Base-by-base conservation (phyloP, 2,329 filamentous ascomycete species). In the Talaromyces marneffei region DNA sequence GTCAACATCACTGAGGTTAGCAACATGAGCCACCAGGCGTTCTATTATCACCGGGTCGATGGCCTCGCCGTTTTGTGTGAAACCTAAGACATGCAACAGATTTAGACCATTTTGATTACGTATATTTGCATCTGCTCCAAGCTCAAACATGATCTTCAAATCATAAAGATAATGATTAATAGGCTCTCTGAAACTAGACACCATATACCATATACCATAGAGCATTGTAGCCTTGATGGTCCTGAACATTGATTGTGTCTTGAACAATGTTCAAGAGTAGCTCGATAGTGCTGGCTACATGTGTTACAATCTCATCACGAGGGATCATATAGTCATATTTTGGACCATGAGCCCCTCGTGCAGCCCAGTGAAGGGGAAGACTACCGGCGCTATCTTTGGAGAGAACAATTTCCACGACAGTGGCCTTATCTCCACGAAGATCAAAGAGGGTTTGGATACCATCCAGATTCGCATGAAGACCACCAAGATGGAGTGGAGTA, bases 311-410 rank as follows among this genome's bases (percentile, higher is more conserved):
- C 50, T 61, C 10, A 29, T 61, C 48, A 8, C 44, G 40, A 29
- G 40, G 59, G 25, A 61, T 52, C 52, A 61, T 56, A 60, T 48
- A 55, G 37, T 23, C 25, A 40, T 56, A 33, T 25, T 23, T 16
- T 16, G 35, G 12, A 53, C 27, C 37, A 12, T 44, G 4, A 54
- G 58, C 48, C 50, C 57, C 57, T 60, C 46, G 35, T 42, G 46
- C 57, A 52, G 58, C 58, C 58, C 58, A 60, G 50, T 60, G 58
- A 46, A 60, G 48, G 23, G 58, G 58, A 10, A 61, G 52, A 40
- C 52, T 40, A 39, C 59, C 59, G 8, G 31, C 16, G 39, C 59
- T 57, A 35, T 61, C 53, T 20, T 20, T 25, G 52, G 52, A 46
- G 39, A 50, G 29, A 33, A 50, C 40, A 40, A 57, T 56, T 57